Evolutionary conservation across 495 filamentous ascomycete genomes (phyloP).

Genomic region (Aspergillus hancockii): DNA sequence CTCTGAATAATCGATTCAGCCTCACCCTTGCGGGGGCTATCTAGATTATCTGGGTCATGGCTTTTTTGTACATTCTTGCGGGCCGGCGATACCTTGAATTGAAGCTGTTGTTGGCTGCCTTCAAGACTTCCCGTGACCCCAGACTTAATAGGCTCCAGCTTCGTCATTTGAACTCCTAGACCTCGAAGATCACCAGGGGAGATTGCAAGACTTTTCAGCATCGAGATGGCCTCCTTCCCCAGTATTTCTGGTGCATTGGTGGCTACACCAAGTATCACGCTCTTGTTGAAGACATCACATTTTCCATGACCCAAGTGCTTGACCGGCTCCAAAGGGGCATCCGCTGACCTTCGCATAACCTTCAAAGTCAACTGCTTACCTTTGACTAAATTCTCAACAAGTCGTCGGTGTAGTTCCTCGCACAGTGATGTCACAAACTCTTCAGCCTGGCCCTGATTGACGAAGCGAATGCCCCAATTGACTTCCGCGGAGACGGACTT

Average conservation of each 20-base stretch:
- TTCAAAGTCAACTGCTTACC: slow-evolving; percentile 89
- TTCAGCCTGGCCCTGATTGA: slow-evolving; percentile 84
- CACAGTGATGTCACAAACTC: slow-evolving; percentile 83
- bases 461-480: slow-evolving; percentile 97
- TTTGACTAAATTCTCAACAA: slow-evolving; percentile 80
- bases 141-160: slow-evolving; percentile 76
- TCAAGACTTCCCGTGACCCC: slow-evolving; percentile 37
- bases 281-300: slow-evolving; percentile 92
- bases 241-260: slow-evolving; percentile 72
- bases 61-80: slow-evolving; percentile 27
- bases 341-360: slow-evolving; percentile 80
- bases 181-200: slow-evolving; percentile 89
- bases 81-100: slow-evolving; percentile 51
- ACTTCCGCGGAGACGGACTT: slow-evolving; percentile 96
- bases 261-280: slow-evolving; percentile 74
- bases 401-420: slow-evolving; percentile 75
- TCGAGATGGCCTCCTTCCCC: slow-evolving; percentile 76
- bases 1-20: slow-evolving; percentile 46
- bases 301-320: slow-evolving; percentile 96
- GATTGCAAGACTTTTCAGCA: slow-evolving; percentile 79
- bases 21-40: slow-evolving; percentile 68
- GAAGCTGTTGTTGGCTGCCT: slow-evolving; percentile 64
- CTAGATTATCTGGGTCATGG: slow-evolving; percentile 55
- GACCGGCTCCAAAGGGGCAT: slow-evolving; percentile 88
- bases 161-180: slow-evolving; percentile 88